Evolutionary conservation across 768 basidiomycete genomes (phyloP).

Genomic region (Tulasnella calospora): DNA sequence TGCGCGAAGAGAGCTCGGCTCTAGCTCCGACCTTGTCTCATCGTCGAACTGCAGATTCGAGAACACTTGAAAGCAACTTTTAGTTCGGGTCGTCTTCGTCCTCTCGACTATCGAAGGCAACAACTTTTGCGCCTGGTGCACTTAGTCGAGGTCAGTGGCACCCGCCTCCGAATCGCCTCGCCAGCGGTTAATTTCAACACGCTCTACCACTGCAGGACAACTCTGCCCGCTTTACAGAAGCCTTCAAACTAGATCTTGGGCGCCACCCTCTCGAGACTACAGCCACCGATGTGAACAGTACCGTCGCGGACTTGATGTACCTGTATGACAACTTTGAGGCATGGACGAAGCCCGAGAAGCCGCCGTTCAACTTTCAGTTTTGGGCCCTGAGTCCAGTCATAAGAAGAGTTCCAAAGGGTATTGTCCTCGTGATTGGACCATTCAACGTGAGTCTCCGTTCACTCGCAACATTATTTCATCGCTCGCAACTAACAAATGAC

Average conservation of each 20-base stretch:
- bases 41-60: slow-evolving; percentile 47
- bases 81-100: slow-evolving; percentile 56
- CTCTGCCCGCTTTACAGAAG: slow-evolving; percentile 50
- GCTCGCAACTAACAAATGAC: neutral
- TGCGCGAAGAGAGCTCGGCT: neutral
- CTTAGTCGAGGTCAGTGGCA: slow-evolving; percentile 19
- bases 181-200: neutral
- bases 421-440: slow-evolving; percentile 32
- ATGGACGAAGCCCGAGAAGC: slow-evolving; percentile 65
- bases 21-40: neutral
- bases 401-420: slow-evolving; percentile 62
- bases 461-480: neutral
- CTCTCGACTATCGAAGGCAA: slow-evolving; percentile 64
- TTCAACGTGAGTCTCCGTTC: slow-evolving; percentile 30
- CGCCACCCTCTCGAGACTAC: slow-evolving; percentile 59
- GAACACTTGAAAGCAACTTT: slow-evolving; percentile 54
- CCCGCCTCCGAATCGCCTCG: neutral
- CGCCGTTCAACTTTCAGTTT: slow-evolving; percentile 53
- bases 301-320: slow-evolving; percentile 41
- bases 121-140: slow-evolving; percentile 63
- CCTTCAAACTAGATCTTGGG: slow-evolving; percentile 59
- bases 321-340: slow-evolving; percentile 60
- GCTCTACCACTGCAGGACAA: slow-evolving; percentile 44
- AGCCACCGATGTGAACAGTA: slow-evolving; percentile 52
- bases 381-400: slow-evolving; percentile 57